These are phyloP conservation scores for Monosporozyma aerobia DNA, from an alignment of 805 yeast species.

Conservation along the genomic window DNA sequence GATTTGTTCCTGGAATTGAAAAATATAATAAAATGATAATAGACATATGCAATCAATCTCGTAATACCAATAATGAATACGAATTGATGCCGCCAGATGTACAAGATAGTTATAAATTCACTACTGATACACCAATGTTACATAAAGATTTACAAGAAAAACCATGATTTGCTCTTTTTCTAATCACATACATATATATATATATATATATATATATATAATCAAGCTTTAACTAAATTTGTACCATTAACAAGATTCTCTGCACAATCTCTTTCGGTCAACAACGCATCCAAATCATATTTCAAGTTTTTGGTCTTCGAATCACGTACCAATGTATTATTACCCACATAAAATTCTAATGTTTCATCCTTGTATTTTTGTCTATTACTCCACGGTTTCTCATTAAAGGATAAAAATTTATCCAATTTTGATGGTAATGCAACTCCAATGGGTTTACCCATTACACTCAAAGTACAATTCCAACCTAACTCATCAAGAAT, in stretches of 20 bases:
- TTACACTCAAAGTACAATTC: slow-evolving; percentile 42
- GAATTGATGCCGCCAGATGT: slow-evolving; percentile 19
- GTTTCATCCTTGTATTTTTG: slow-evolving; percentile 14
- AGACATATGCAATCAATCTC: neutral
- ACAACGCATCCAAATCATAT: slow-evolving; percentile 17
- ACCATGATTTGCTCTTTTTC: neutral
- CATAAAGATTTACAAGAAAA: slow-evolving; percentile 16
- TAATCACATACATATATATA: neutral
- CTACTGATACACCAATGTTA: slow-evolving; percentile 22
- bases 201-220: neutral
- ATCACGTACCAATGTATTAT: slow-evolving; percentile 12
- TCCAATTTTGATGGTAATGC: slow-evolving; percentile 32
- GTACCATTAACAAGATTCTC: slow-evolving; percentile 19
- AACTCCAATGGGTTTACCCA: slow-evolving; percentile 37
- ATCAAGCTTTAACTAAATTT: neutral
- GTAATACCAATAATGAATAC: neutral
- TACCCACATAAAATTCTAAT: slow-evolving; percentile 11
- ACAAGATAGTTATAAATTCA: slow-evolving; percentile 20
- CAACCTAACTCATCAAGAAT: slow-evolving; percentile 75
- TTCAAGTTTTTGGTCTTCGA: slow-evolving; percentile 10
- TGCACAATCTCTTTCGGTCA: slow-evolving; percentile 17
- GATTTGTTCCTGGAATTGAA: slow-evolving; percentile 19
- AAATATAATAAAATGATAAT: slow-evolving; percentile 23
- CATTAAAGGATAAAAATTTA: slow-evolving; percentile 26
- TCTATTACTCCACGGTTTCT: slow-evolving; percentile 12